Base-by-base conservation (phyloP, 2,329 filamentous ascomycete species). In the Elsinoe australis region DNA sequence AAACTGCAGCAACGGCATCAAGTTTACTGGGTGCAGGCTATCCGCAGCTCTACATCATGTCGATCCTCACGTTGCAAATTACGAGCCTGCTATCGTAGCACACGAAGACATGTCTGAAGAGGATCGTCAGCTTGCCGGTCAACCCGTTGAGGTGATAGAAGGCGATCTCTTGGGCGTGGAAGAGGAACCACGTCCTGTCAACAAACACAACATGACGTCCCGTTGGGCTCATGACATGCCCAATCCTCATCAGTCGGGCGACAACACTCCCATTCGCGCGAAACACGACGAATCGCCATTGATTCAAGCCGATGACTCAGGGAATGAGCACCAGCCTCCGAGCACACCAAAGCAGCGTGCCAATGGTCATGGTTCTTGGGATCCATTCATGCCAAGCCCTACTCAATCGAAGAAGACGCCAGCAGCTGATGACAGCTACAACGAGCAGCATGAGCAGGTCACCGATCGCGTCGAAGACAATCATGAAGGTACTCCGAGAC, bases 1-100 rank as follows among this genome's bases (percentile, higher is more conserved):
- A 1, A 55, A 59, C n/a, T 64, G 62, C 51, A 52, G 34, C 15
- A 32, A 52, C 8, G 52, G 58, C 5, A 59, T 56, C 10, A 59
- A 58, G 4, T 57, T 61, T 24, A 28, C 36, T 5, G 51, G 46
- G 17, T 64, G 61, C 49, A 62, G 35, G 22, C 41, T 52, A 5
- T 44, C 42, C 7, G 7, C 29, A 5, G 15, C 19, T 6, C 34
- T 52, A 33, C 50, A 52, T 49, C 32, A 24, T n/a, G 33, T 52
- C 22, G 47, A 52, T 44, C 50, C 47, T 32, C 31, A 41, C 12
- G 47, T 49, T 2, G 41, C 34, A 14, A 26, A 52, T n/a, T 52
- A 48, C 32, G 39, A 49, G 3, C 29, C 34, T n/a, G 47, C 50
- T 8, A 19, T 44, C 5, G 39, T 44, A 10, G 24, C 39, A 12